Conservation (phyloP, 148 eudicot species). For the Persicaria tinctoria region DNA sequence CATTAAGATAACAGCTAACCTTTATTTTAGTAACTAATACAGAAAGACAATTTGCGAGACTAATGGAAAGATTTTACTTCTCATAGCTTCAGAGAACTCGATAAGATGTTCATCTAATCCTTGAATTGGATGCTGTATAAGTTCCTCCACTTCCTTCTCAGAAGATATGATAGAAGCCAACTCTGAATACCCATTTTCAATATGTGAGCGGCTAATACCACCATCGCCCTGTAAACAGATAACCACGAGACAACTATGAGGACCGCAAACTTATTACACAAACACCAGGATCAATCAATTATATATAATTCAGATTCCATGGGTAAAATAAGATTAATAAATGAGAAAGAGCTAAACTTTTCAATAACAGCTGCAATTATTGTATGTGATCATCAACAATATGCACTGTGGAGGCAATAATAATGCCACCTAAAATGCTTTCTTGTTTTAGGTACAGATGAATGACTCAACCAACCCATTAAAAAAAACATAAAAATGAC, state of each 20-base stretch:
- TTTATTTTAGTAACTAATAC: not conserved
- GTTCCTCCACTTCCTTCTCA: slow-evolving; percentile 53
- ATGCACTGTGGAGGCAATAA: too few relatives aligned
- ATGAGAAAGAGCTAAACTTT: too few relatives aligned
- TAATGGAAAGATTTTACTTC: slow-evolving; percentile 41
- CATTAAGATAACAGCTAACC: not conserved
- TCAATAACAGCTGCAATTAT: too few relatives aligned
- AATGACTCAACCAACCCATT: too few relatives aligned
- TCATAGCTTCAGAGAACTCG: slow-evolving; percentile 78
- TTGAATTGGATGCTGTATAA: slow-evolving; percentile 40
- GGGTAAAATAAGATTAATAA: not conserved
- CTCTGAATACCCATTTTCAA: slow-evolving; percentile 23
- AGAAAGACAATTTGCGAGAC: not conserved
- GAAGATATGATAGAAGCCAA: slow-evolving; percentile 32
- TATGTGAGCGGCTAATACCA: not conserved
- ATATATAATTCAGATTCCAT: not conserved
- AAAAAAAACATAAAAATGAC: too few relatives aligned
- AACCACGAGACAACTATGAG: not conserved
- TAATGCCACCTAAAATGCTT: too few relatives aligned
- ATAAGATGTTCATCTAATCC: slow-evolving; percentile 59
- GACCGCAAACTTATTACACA: not conserved
- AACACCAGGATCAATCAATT: not conserved
- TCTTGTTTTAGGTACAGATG: too few relatives aligned
- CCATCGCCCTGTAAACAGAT: not conserved
- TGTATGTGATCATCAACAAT: too few relatives aligned